A percentile compares a stretch with the other conserved stretches of the same genome.
phyloP scores from a whole-genome alignment of 2,329 filamentous ascomycete species.

The Phialophora chinensis region DNA sequence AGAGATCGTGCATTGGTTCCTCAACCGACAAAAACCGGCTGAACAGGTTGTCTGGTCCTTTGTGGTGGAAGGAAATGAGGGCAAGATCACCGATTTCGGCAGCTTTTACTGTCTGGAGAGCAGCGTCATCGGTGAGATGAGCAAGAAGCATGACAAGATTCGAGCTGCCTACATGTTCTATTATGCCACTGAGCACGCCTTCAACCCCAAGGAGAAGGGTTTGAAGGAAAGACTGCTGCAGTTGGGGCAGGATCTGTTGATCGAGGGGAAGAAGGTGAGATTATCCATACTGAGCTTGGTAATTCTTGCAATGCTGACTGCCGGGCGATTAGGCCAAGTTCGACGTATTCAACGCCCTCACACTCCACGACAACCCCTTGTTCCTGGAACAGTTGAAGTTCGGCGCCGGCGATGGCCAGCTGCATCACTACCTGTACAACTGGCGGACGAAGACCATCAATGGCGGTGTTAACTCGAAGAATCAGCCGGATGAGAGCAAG shows the following conservation, averaged over 20 bases:
- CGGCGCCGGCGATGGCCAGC: constrained; percentile 87
- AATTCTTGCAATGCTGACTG: not conserved
- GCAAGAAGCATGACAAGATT: constrained; percentile 72
- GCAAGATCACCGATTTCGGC: constrained; percentile 93
- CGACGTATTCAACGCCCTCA: constrained; percentile 96
- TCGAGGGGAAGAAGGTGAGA: constrained; percentile 77
- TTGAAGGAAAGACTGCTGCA: constrained; percentile 81
- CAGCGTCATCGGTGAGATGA: constrained; percentile 69
- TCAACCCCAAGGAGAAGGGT: constrained; percentile 60
- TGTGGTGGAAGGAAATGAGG: constrained; percentile 72
- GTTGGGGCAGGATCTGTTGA: constrained; percentile 82
- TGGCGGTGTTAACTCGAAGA: constrained; percentile 81
- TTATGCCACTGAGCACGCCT: constrained; percentile 84
- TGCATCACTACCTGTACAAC: constrained; percentile 98
- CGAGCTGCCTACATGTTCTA: constrained; percentile 96
- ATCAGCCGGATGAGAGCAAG: constrained; percentile 75
- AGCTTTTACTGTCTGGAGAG: constrained; percentile 97
- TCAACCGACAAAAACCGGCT: constrained; percentile 65
- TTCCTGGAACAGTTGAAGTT: constrained; percentile 96
- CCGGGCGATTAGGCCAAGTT: constrained; percentile 65
- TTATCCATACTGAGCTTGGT: constrained; percentile 40
- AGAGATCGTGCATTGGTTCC: constrained; percentile 87
- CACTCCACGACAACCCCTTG: constrained; percentile 88
- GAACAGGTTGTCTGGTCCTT: constrained; percentile 90
- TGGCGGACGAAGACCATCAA: constrained; percentile 85